Evolutionary conservation across 139 green algal species (phyloP).

Genomic region (Zygnema cylindricum): DNA sequence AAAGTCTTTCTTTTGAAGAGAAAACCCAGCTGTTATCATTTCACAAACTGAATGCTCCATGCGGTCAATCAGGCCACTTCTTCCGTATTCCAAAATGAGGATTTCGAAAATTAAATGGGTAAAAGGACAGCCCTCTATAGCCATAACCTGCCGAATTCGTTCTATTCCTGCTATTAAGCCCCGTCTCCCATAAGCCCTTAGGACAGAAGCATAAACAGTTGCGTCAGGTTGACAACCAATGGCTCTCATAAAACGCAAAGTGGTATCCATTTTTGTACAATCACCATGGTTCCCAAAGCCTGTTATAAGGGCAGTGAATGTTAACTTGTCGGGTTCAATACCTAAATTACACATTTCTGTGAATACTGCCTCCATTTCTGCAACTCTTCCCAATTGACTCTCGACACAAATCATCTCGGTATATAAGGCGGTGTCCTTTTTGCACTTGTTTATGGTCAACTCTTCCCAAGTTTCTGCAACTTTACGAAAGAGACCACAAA

Average conservation of each 20-base stretch:
- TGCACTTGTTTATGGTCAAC: background rate
- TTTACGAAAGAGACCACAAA: background rate
- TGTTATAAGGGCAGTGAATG: background rate
- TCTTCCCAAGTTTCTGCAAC: constrained; percentile 10
- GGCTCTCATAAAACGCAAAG: background rate
- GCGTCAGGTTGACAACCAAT: background rate
- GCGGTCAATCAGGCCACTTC: background rate
- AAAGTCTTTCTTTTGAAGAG: background rate
- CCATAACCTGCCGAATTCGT: background rate
- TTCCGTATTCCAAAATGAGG: background rate
- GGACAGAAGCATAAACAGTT: background rate
- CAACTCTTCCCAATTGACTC: background rate
- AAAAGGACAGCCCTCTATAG: background rate
- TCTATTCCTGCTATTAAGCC: background rate
- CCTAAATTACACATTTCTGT: background rate
- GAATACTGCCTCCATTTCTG: background rate
- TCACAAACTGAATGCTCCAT: background rate
- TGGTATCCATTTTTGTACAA: background rate
- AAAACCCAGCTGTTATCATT: background rate
- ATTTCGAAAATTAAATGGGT: background rate
- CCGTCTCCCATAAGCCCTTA: background rate
- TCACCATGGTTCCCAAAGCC: background rate
- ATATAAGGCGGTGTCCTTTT: background rate
- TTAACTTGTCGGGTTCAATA: background rate
- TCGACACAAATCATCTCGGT: background rate